These are phyloP conservation scores for Epichloe coenophiala DNA, from an alignment of 2,329 filamentous ascomycete species.

Conservation along the genomic window DNA sequence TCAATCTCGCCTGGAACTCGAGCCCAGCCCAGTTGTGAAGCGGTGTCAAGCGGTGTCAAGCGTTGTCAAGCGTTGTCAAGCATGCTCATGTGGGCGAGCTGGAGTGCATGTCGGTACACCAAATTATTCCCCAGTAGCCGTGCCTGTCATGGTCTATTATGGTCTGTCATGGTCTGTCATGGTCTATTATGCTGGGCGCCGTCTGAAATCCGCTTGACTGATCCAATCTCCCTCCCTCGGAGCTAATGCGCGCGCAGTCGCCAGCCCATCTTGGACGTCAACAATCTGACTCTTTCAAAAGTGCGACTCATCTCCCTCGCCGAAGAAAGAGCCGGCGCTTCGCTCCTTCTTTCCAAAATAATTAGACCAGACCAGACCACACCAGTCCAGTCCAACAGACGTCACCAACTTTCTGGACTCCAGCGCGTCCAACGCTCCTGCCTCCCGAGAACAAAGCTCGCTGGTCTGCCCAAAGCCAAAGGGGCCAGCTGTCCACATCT, in stretches of 20 bases:
- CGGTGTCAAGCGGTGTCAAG: too few species aligned
- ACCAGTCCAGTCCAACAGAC: background rate
- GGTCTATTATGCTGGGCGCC: background rate
- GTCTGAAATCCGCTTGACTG: background rate
- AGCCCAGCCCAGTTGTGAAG: background rate
- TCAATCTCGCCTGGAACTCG: background rate
- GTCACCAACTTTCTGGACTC: background rate
- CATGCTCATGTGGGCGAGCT: background rate
- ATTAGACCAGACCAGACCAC: too few species aligned
- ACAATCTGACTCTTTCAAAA: background rate
- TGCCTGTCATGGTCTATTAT: background rate
- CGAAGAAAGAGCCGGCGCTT: background rate
- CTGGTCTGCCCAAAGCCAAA: background rate
- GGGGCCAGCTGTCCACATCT: background rate
- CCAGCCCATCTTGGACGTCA: background rate
- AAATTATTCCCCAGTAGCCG: background rate
- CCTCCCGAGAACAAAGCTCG: background rate
- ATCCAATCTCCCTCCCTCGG: constrained; percentile 5
- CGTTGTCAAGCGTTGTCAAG: background rate
- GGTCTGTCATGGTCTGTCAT: too few species aligned
- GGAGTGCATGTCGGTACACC: background rate
- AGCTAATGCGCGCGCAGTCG: background rate
- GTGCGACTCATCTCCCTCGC: background rate
- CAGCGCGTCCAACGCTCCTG: background rate
- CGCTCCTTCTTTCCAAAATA: background rate